A percentile compares a stretch with the other conserved stretches of the same genome.
phyloP scores from a whole-genome alignment of 257 asterid genomes.

The Solanum habrochaites region DNA sequence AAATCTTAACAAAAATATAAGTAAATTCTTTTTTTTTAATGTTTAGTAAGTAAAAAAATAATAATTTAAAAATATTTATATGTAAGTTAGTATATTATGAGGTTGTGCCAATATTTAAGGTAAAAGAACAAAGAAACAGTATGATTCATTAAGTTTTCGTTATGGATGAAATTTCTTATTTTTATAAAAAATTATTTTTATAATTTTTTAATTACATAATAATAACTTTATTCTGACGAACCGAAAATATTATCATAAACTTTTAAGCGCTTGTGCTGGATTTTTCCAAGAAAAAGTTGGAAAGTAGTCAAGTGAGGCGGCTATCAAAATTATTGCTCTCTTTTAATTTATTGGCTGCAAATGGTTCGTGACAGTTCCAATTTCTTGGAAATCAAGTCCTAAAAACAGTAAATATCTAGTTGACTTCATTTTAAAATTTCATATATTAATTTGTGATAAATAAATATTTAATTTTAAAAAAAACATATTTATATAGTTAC shows the following conservation, averaged over 20 bases:
- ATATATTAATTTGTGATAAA: too few species aligned
- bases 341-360: not conserved
- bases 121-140: too few species aligned
- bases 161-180: fast-evolving
- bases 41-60: too few species aligned
- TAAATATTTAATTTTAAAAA: too few species aligned
- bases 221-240: not conserved
- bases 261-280: not conserved
- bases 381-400: conserved; percentile 1
- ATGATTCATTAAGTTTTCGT: fast-evolving
- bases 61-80: too few species aligned
- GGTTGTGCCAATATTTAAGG: too few species aligned
- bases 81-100: too few species aligned
- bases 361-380: not conserved
- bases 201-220: fast-evolving
- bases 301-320: conserved; percentile 1
- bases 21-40: too few species aligned
- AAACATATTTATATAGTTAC: too few species aligned
- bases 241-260: not conserved
- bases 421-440: not conserved
- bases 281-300: not conserved
- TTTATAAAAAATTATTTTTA: too few species aligned
- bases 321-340: not conserved
- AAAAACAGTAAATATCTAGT: not conserved
- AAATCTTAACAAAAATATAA: too few species aligned